Percentiles rank a stretch among this genome's conserved stretches.
These are phyloP conservation scores for Bisporella sp. DNA, from an alignment of 2,329 filamentous ascomycete species.

Conservation along the genomic window DNA sequence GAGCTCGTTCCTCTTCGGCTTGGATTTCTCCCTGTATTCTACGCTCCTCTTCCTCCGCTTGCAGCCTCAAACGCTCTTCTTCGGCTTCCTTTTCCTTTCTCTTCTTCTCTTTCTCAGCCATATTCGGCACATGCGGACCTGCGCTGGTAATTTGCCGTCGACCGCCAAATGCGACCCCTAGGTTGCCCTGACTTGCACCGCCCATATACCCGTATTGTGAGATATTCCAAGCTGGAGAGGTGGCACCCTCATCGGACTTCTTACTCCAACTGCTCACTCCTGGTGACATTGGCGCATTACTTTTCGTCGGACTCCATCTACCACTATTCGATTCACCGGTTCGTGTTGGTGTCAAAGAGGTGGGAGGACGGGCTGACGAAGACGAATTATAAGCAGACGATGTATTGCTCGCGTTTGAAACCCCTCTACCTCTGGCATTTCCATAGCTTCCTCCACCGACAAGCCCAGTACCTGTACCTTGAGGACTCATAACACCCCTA, in stretches of 20 bases:
- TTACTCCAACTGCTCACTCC: conserved; percentile 85
- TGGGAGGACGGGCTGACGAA: conserved; percentile 28
- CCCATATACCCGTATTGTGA: conserved; percentile 98
- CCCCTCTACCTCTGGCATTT: conserved; percentile 36
- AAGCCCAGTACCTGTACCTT: conserved; percentile 48
- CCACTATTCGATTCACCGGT: conserved; percentile 39
- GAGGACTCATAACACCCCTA: conserved; percentile 55
- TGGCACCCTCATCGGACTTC: conserved; percentile 70
- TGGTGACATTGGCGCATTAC: conserved; percentile 43
- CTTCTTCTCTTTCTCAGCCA: conserved; percentile 76
- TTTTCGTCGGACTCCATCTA: conserved; percentile 57
- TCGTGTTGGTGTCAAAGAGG: conserved; percentile 26
- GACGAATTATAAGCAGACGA: conserved; percentile 42
- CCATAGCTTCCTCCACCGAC: conserved; percentile 28
- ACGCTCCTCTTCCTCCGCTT: conserved; percentile 42
- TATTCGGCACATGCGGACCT: conserved; percentile 68
- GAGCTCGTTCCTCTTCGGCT: conserved; percentile 55
- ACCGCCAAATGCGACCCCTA: conserved; percentile 87
- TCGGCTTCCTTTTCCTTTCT: conserved; percentile 50
- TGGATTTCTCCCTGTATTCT: conserved; percentile 35
- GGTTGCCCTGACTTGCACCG: conserved; percentile 89
- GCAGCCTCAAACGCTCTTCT: conserved; percentile 49
- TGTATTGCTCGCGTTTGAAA: conserved; percentile 52
- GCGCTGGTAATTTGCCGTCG: conserved; percentile 87
- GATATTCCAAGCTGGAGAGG: conserved; percentile 94